Evolutionary conservation across 495 filamentous ascomycete species (phyloP).

Genomic region (Hypomontagnella submonticulosa): DNA sequence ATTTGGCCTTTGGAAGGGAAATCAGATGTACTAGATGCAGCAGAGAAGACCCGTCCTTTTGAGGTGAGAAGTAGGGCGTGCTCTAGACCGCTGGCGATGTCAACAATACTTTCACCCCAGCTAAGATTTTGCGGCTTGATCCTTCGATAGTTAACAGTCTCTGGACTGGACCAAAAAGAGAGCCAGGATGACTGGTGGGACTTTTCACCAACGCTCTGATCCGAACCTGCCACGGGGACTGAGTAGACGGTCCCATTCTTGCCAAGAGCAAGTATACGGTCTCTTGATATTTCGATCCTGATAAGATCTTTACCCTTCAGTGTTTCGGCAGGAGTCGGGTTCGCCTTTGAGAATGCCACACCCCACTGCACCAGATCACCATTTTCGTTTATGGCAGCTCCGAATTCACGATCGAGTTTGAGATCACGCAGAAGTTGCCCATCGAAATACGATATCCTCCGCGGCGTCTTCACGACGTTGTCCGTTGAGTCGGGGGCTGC

Average conservation of each 20-base stretch:
- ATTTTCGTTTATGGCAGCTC: constrained; percentile 87
- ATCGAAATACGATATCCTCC: constrained; percentile 84
- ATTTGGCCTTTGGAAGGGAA: constrained; percentile 89
- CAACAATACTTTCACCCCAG: constrained; percentile 78
- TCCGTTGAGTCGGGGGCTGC: constrained; percentile 87
- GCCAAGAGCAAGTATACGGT: constrained; percentile 83
- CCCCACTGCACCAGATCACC: constrained; percentile 97
- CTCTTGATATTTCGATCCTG: constrained; percentile 76
- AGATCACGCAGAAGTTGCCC: constrained; percentile 86
- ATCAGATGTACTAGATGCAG: constrained; percentile 77
- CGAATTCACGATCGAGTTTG: constrained; percentile 83
- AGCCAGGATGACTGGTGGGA: constrained; percentile 69
- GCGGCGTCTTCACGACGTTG: constrained; percentile 77
- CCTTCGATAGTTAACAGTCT: constrained; percentile 69
- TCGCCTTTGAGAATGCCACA: constrained; percentile 68
- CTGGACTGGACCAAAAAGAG: constrained; percentile 75
- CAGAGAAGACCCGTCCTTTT: constrained; percentile 84
- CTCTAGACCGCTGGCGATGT: constrained; percentile 81
- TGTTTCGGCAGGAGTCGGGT: constrained; percentile 70
- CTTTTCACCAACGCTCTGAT: constrained; percentile 74
- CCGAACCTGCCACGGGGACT: constrained; percentile 76
- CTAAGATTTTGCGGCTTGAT: constrained; percentile 72
- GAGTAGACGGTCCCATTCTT: constrained; percentile 87
- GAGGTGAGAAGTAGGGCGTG: constrained; percentile 89
- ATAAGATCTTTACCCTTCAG: constrained; percentile 82